phyloP scores from a whole-genome alignment of 495 filamentous ascomycete genomes.

The Daldinia grandis region DNA sequence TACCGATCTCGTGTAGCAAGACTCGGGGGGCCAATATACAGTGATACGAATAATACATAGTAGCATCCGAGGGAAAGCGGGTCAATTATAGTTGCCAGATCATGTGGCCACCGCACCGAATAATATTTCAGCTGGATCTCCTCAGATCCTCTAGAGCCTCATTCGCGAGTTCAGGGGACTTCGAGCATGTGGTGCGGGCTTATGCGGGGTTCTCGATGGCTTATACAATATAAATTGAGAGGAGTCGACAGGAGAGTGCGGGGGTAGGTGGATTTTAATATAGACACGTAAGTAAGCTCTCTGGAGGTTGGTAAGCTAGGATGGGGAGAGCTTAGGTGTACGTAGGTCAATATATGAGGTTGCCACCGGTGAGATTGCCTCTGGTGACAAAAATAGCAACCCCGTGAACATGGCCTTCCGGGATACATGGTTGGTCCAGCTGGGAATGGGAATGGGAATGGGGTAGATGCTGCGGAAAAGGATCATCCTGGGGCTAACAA shows the following conservation, averaged over 20 bases:
- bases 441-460: conserved; percentile 14
- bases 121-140: neutral
- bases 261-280: conserved; percentile 31
- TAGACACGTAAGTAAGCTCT: conserved; percentile 30
- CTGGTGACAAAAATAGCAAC: conserved; percentile 31
- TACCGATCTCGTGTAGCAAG: conserved; percentile 3
- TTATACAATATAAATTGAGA: conserved; percentile 28
- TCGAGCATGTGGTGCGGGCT: conserved; percentile 16
- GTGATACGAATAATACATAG: neutral
- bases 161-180: conserved; percentile 8
- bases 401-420: conserved; percentile 10
- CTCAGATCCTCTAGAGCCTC: conserved; percentile 29
- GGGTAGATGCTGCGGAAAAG: conserved; percentile 2
- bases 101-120: conserved; percentile 21
- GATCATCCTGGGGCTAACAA: neutral
- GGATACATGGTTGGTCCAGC: conserved; percentile 18
- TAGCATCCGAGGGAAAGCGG: conserved; percentile 12
- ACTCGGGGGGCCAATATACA: conserved; percentile 1
- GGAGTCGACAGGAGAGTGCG: conserved; percentile 16
- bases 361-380: conserved; percentile 28
- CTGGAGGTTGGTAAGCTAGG: conserved; percentile 28
- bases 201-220: conserved; percentile 29
- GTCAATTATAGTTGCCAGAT: conserved; percentile 2
- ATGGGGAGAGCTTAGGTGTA: conserved; percentile 20
- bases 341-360: conserved; percentile 38